Evolutionary conservation across 2,329 filamentous ascomycete genomes (phyloP).

Genomic region (Monilinia aucupariae): DNA sequence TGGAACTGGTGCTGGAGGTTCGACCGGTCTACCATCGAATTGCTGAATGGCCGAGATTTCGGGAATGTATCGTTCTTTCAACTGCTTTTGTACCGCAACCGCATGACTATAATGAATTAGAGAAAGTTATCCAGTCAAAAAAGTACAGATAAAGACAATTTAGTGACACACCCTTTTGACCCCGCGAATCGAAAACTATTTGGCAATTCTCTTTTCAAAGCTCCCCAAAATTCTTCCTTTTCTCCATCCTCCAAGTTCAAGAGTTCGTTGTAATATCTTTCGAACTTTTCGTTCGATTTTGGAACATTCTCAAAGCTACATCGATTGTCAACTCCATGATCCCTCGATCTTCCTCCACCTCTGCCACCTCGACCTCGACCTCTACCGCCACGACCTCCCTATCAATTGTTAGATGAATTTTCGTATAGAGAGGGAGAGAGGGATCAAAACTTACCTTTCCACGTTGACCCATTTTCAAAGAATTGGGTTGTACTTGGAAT

Average conservation of each 20-base stretch:
- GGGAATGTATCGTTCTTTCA: constrained; percentile 85
- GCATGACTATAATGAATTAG: constrained; percentile 60
- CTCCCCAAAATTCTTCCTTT: constrained; percentile 74
- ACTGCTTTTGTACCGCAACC: constrained; percentile 81
- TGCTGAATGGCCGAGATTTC: constrained; percentile 80
- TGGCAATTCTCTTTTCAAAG: constrained; percentile 76
- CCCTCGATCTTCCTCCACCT: constrained; percentile 24
- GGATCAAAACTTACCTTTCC: constrained; percentile 29
- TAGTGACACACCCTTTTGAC: constrained; percentile 66
- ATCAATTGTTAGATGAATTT: constrained; percentile 4
- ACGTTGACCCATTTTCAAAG: constrained; percentile 31
- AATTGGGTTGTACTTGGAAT: neutral
- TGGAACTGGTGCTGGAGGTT: constrained; percentile 72
- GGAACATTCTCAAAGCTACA: constrained; percentile 51
- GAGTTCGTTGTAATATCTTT: constrained; percentile 78
- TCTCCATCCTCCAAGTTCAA: constrained; percentile 74
- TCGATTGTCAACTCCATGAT: constrained; percentile 39
- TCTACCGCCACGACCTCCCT: constrained; percentile 24
- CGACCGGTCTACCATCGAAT: constrained; percentile 74
- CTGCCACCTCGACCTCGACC: constrained; percentile 27
- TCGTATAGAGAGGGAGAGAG: constrained; percentile 7
- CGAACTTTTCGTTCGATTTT: constrained; percentile 78
- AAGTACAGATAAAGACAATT: neutral
- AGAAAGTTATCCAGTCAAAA: neutral
- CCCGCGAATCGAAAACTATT: constrained; percentile 98